phyloP scores from a whole-genome alignment of 345 rosid species.

The Populus ilicifolia region DNA sequence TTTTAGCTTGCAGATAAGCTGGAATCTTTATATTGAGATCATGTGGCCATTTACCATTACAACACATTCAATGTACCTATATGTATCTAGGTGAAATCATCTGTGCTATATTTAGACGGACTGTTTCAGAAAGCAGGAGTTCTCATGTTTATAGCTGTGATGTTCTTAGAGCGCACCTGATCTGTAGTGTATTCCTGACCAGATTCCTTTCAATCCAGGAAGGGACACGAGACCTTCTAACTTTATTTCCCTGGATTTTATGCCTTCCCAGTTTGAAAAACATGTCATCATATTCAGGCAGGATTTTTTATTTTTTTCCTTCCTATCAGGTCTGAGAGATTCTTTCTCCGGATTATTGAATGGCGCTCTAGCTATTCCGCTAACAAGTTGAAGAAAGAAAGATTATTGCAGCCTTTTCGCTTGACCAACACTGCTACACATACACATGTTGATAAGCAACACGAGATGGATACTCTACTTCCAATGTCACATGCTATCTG shows the following conservation, averaged over 20 bases:
- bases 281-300: not conserved
- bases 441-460: not conserved
- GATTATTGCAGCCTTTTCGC: not conserved
- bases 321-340: not conserved
- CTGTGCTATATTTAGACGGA: not conserved
- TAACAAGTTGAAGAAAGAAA: not conserved
- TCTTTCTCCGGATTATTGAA: not conserved
- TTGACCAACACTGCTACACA: not conserved
- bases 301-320: not conserved
- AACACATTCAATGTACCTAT: slow-evolving; percentile 13
- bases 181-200: not conserved
- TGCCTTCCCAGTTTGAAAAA: not conserved
- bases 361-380: not conserved
- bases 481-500: not conserved
- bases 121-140: not conserved
- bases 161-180: not conserved
- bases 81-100: not conserved
- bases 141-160: not conserved
- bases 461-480: not conserved
- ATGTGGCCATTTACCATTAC: slow-evolving; percentile 25
- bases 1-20: slow-evolving; percentile 15
- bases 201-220: not conserved
- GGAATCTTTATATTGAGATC: slow-evolving; percentile 31
- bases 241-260: not conserved
- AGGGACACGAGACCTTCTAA: not conserved